Conservation (phyloP, 441 rosid genomes). For the Jatropha podagrica region DNA sequence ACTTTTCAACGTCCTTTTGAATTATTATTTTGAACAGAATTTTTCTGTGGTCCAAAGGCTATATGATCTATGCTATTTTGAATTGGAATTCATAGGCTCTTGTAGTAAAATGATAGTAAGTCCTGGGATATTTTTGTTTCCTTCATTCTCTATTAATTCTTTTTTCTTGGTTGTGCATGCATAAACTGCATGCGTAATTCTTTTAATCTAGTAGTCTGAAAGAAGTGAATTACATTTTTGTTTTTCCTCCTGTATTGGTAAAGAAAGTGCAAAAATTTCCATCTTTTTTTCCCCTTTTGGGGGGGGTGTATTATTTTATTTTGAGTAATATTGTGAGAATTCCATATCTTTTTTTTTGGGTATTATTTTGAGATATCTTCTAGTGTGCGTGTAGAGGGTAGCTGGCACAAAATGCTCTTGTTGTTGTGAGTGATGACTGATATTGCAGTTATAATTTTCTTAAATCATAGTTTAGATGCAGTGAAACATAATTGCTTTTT, state of each 20-base stretch:
- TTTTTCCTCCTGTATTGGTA: neutral
- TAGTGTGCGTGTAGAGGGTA: neutral
- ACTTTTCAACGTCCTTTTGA: neutral
- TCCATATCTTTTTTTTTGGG: neutral
- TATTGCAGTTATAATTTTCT: neutral
- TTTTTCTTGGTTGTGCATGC: neutral
- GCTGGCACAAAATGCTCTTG: no score
- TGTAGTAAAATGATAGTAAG: neutral
- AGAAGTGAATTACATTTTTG: neutral
- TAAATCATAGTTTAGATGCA: no score
- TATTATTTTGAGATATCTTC: neutral
- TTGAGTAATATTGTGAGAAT: neutral
- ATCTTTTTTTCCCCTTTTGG: no score
- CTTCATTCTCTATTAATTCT: neutral
- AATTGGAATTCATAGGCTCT: neutral
- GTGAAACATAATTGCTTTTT: no score
- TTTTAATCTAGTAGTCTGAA: neutral
- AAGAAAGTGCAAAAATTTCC: neutral
- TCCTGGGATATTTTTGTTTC: neutral
- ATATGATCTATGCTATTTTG: neutral
- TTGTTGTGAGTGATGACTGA: neutral
- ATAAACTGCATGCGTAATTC: neutral
- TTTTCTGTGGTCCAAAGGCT: neutral
- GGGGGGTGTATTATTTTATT: no score
- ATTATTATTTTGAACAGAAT: neutral